phyloP scores from a whole-genome alignment of 2,329 filamentous ascomycete species.

The Aspergillus puulaauensis region DNA sequence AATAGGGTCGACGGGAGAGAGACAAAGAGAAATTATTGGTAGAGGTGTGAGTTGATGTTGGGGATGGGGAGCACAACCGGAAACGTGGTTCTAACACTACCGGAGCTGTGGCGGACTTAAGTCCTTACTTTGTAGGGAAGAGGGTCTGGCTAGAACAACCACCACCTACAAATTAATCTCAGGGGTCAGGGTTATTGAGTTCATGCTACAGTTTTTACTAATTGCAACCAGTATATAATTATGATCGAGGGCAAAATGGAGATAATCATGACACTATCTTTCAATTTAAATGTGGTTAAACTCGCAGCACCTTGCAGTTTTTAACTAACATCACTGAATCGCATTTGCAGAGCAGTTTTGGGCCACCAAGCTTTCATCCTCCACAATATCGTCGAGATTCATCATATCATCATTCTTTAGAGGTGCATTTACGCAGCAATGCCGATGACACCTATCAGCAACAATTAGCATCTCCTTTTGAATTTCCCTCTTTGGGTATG shows the following conservation, averaged over 20 bases:
- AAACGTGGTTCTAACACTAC: constrained; percentile 32
- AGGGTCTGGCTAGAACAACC: constrained; percentile 5
- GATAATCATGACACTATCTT: constrained; percentile 1
- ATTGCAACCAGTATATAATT: neutral
- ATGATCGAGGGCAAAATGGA: neutral
- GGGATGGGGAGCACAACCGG: constrained; percentile 20
- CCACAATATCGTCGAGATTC: constrained; percentile 16
- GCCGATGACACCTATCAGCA: constrained; percentile 72
- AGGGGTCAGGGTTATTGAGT: neutral
- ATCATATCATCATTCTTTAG: constrained; percentile 11
- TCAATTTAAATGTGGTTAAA: constrained; percentile 10
- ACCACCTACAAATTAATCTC: neutral
- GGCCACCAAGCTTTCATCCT: constrained; percentile 10
- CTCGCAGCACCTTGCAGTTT: constrained; percentile 13
- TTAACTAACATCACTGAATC: constrained; percentile 13
- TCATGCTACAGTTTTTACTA: neutral
- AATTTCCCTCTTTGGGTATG: neutral
- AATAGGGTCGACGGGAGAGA: neutral
- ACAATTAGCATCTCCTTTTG: neutral
- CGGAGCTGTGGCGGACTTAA: constrained; percentile 26
- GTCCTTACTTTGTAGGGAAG: constrained; percentile 27
- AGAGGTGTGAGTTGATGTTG: constrained; percentile 10
- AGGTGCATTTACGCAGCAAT: constrained; percentile 66
- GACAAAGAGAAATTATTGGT: constrained; percentile 13
- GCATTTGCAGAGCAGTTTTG: constrained; percentile 7